Percentiles rank a stretch among this genome's conserved stretches.
Conservation (phyloP, 2,329 filamentous ascomycete species). For the Cryoendolithus antarcticus region DNA sequence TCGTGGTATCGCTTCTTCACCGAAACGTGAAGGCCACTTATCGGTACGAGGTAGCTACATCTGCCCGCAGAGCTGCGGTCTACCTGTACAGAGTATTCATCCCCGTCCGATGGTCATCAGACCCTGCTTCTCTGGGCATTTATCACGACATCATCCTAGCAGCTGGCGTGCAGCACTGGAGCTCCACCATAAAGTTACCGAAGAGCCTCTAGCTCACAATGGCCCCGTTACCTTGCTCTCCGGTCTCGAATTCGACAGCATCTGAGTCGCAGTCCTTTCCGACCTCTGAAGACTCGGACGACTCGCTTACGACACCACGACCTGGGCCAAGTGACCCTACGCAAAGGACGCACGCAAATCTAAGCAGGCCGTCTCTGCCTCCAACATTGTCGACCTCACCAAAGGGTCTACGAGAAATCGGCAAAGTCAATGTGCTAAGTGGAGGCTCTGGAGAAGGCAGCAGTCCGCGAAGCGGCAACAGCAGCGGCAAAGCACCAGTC, state of each 20-base stretch:
- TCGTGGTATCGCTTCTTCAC: constrained; percentile 17
- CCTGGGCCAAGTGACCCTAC: constrained; percentile 20
- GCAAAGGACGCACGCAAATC: constrained; percentile 15
- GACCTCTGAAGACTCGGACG: constrained; percentile 18
- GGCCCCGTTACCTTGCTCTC: constrained; percentile 20
- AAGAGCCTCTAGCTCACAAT: too few relatives aligned
- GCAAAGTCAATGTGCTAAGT: background rate
- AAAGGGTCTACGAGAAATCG: background rate
- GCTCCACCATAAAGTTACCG: too few relatives aligned
- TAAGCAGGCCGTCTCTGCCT: constrained; percentile 16
- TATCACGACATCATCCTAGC: too few relatives aligned
- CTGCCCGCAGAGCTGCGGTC: background rate
- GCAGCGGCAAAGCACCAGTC: constrained; percentile 3
- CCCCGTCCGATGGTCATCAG: too few relatives aligned
- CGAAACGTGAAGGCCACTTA: constrained; percentile 5
- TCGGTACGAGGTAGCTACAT: too few relatives aligned
- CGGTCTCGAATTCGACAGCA: constrained; percentile 20
- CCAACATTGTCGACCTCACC: constrained; percentile 2
- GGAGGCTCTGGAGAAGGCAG: background rate
- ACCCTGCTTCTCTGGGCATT: too few relatives aligned
- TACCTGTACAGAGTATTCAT: background rate
- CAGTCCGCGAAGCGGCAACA: constrained; percentile 1
- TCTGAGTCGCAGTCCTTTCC: constrained; percentile 14
- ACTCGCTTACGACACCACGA: constrained; percentile 21
- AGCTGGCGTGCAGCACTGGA: too few relatives aligned